These are phyloP conservation scores for Glycine tomentella DNA, from an alignment of 306 rosid species.

Conservation along the genomic window DNA sequence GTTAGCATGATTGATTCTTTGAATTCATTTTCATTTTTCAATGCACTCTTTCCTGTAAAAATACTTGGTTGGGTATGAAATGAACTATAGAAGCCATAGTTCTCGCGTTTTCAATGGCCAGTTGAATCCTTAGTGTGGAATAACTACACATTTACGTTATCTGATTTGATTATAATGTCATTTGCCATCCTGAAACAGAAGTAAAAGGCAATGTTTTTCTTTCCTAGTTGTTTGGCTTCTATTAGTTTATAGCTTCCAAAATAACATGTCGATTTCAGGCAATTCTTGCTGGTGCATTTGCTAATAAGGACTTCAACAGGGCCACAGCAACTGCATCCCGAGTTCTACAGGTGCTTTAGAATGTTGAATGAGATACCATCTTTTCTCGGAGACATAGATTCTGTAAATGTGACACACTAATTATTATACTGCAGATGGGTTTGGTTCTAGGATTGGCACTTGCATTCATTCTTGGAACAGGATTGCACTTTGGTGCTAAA, in stretches of 20 bases:
- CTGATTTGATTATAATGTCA: not conserved
- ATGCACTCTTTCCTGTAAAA: not conserved
- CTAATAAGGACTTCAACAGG: conserved; percentile 77
- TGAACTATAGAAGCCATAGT: not conserved
- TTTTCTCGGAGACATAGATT: not conserved
- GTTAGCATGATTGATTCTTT: conserved; percentile 5
- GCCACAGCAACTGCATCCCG: conserved; percentile 78
- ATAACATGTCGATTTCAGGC: conserved; percentile 63
- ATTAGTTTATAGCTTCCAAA: conserved; percentile 24
- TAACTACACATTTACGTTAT: not conserved
- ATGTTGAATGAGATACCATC: not conserved
- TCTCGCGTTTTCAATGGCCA: not conserved
- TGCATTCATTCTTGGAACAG: conserved; percentile 76
- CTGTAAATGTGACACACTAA: conserved; percentile 22
- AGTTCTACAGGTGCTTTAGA: conserved; percentile 74
- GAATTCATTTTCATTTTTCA: not conserved
- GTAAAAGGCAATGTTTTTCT: not conserved
- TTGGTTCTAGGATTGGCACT: conserved; percentile 77
- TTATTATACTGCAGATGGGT: conserved; percentile 72
- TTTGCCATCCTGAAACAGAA: conserved; percentile 18
- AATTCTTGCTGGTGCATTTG: conserved; percentile 92
- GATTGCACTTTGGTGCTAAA: conserved; percentile 78
- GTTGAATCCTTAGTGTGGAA: not conserved
- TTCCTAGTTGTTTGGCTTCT: not conserved
- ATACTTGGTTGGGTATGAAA: not conserved